A percentile compares a stretch with the other conserved stretches of the same genome.
Conservation (phyloP, 2,329 filamentous ascomycete genomes). For the Fusarium sp. region DNA sequence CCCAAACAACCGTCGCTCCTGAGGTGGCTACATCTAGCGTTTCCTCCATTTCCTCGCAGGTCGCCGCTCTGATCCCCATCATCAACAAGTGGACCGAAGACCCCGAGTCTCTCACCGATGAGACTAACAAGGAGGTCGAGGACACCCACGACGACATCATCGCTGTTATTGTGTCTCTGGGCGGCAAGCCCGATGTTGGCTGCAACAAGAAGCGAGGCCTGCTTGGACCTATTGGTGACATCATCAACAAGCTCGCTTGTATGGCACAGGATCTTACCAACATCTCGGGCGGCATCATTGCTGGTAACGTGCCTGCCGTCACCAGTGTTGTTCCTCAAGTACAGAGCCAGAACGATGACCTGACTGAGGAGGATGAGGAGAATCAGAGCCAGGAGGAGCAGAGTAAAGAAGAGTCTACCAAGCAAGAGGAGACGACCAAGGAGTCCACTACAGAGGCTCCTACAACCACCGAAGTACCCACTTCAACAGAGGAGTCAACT, state of each 20-base stretch:
- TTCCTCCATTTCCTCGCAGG: conserved; percentile 27
- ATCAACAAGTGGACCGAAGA: conserved; percentile 29
- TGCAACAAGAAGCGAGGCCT: conserved; percentile 28
- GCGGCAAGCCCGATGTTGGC: conserved; percentile 14
- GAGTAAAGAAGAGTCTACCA: conserved; percentile 17
- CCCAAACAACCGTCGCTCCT: conserved; percentile 16
- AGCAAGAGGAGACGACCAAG: conserved; percentile 8
- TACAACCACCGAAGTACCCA: not conserved
- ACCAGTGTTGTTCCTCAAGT: not conserved
- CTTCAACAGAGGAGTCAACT: conserved; percentile 3
- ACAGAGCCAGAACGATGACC: conserved; percentile 12
- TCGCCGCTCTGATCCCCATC: conserved; percentile 20
- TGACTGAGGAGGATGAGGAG: conserved; percentile 12
- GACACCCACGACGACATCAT: conserved; percentile 12
- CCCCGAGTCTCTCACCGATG: conserved; percentile 17
- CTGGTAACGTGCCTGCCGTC: conserved; percentile 20
- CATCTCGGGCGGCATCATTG: conserved; percentile 4
- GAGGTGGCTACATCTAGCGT: conserved; percentile 16
- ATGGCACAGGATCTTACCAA: conserved; percentile 22
- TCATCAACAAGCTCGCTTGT: conserved; percentile 27
- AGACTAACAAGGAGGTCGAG: conserved; percentile 27
- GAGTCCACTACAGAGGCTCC: conserved; percentile 1
- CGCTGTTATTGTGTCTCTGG: conserved; percentile 12
- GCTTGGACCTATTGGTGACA: conserved; percentile 13
- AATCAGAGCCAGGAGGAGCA: conserved; percentile 14